phyloP scores from a whole-genome alignment of 2,329 filamentous ascomycete species.

The Aureobasidium subglaciale region DNA sequence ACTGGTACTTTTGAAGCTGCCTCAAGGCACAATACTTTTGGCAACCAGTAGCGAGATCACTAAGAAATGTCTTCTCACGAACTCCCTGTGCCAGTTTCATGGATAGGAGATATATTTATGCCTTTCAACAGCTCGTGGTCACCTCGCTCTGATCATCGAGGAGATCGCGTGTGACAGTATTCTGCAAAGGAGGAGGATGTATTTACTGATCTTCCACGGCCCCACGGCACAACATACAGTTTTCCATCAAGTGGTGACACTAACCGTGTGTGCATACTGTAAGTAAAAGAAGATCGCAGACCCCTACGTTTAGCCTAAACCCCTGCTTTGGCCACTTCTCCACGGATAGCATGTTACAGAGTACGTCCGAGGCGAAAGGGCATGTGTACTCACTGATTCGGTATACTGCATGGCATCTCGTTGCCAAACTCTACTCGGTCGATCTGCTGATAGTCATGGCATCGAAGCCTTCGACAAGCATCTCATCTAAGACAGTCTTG shows the following conservation, averaged over 20 bases:
- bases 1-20: too few species aligned
- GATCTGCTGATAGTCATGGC: neutral
- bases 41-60: too few species aligned
- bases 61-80: too few species aligned
- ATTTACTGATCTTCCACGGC: neutral
- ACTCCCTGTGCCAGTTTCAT: too few species aligned
- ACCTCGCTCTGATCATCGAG: neutral
- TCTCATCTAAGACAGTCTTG: neutral
- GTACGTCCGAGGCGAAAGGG: too few species aligned
- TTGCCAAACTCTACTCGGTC: neutral
- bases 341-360: neutral
- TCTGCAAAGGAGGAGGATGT: too few species aligned
- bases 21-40: too few species aligned
- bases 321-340: neutral
- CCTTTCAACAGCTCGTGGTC: too few species aligned
- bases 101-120: too few species aligned
- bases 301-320: neutral
- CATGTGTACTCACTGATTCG: too few species aligned
- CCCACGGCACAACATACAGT: conserved; percentile 5
- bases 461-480: neutral
- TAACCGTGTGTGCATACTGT: neutral
- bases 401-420: neutral
- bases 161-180: too few species aligned
- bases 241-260: neutral
- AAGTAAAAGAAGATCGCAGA: neutral